Base-by-base conservation (phyloP, 108 stramenopile species). In the Fistulifera pelliculosa region DNA sequence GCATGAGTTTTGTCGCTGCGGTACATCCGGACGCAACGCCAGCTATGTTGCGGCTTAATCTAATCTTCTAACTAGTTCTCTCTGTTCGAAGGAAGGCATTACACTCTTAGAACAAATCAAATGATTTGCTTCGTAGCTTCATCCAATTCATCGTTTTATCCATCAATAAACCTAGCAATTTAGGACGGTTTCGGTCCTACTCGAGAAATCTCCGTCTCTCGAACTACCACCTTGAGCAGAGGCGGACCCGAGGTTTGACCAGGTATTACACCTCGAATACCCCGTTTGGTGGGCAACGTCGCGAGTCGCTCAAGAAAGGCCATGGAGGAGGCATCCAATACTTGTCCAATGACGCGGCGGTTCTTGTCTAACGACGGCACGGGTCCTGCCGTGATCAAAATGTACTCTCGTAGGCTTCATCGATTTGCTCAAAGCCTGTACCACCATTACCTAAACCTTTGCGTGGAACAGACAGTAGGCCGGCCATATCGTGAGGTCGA, bases 361-460 rank as follows among this genome's bases (percentile, higher is more conserved):
- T 47, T 60, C 13, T 55, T 66, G 45, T 85, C 84, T 76, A 84
- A 77, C 13, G 73, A 58, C 21, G 77, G 69, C n/a, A 66, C 58
- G 1, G 76, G 27, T 1, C 48, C 54, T 5, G 78, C 83, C 3
- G 76, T 80, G 40, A 88, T 70, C 74, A 82, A 79, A 62, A 84
- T 27, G 82, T 40, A 22, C 66, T 62, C 28, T 76, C 73, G 52
- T 73, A 84, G 13, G 77, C 75, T 60, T 82, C 87, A 49, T 88
- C 83, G 17, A 84, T 83, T 12, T 61, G 65, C 49, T 71, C 82
- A 54, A 77, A 73, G 0, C 71, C 70, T 6, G 66, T 70, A 18
- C 79, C 79, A 17, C 83, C 79, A n/a, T 81, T 83, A 16, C 87
- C 87, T 48, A 88, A 53, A 26, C 87, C 87, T 42, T 85, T 81